Evolutionary conservation across 108 stramenopile genomes (phyloP).

Genomic region (Pelagomonas calceolata): DNA sequence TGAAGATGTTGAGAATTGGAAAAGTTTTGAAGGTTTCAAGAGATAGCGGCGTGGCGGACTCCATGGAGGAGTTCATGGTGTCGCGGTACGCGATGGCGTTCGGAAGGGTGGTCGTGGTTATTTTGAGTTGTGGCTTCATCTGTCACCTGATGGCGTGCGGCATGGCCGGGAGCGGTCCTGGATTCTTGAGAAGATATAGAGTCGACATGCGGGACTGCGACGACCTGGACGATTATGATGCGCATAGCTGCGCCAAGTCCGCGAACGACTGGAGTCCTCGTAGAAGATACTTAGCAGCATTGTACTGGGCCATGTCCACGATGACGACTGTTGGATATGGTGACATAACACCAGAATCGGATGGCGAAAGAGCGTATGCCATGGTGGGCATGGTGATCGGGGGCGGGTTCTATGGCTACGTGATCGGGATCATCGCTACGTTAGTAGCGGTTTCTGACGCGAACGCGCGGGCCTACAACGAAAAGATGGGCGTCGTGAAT

Average conservation of each 20-base stretch:
- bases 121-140: not conserved
- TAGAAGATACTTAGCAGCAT: not conserved
- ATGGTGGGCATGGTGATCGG: not conserved
- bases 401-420: conserved; percentile 6
- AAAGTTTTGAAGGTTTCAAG: not conserved
- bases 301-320: conserved; percentile 17
- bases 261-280: not conserved
- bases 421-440: not conserved
- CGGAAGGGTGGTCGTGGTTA: not conserved
- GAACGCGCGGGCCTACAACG: not conserved
- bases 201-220: not conserved
- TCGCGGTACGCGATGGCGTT: not conserved
- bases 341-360: conserved; percentile 1
- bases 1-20: not conserved
- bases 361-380: not conserved
- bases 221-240: not conserved
- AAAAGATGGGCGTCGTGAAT: not conserved
- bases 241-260: not conserved
- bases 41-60: not conserved
- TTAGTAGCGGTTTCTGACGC: not conserved
- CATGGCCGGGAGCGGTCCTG: not conserved
- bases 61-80: not conserved
- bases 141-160: not conserved
- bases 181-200: not conserved
- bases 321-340: conserved; percentile 20